Conservation (phyloP, 2,329 filamentous ascomycete genomes). For the Sporothrix protearum region DNA sequence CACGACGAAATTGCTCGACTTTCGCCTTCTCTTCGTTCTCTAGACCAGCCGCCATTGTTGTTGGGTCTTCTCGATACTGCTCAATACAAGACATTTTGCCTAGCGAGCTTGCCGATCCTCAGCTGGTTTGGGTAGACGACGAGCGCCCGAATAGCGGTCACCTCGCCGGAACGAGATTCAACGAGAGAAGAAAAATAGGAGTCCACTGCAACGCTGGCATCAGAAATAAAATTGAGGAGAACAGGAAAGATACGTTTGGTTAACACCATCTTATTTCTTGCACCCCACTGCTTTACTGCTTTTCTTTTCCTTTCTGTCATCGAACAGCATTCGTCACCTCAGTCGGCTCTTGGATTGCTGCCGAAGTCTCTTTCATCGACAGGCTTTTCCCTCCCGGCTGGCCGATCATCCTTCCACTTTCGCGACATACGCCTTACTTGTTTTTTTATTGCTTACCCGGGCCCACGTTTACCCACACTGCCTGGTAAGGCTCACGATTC, state of each 20-base stretch:
- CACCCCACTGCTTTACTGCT: not conserved
- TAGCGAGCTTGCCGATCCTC: not conserved
- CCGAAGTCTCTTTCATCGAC: not conserved
- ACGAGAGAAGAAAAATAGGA: not conserved
- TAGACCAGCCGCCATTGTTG: not conserved
- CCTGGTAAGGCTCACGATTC: constrained; percentile 5
- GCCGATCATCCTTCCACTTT: not conserved
- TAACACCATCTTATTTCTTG: not conserved
- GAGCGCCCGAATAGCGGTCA: not conserved
- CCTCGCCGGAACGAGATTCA: not conserved
- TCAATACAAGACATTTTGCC: not conserved
- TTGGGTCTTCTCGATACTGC: not conserved
- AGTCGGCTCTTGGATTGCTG: not conserved
- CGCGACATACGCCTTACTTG: not conserved
- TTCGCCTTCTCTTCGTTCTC: not conserved
- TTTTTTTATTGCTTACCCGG: not conserved
- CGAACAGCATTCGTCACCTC: not conserved
- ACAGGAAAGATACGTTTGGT: not conserved
- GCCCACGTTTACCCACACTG: not conserved
- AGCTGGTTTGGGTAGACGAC: constrained; percentile 3
- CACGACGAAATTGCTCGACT: not conserved
- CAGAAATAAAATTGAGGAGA: constrained; percentile 15
- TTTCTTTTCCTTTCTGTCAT: not conserved
- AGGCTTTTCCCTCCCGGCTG: not conserved
- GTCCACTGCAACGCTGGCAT: constrained; percentile 10